Evolutionary conservation across 1,284 basidiomycete species (phyloP), one percentile per base, ranked within the genome.

Genomic region (Leccinum subrobustum): DNA sequence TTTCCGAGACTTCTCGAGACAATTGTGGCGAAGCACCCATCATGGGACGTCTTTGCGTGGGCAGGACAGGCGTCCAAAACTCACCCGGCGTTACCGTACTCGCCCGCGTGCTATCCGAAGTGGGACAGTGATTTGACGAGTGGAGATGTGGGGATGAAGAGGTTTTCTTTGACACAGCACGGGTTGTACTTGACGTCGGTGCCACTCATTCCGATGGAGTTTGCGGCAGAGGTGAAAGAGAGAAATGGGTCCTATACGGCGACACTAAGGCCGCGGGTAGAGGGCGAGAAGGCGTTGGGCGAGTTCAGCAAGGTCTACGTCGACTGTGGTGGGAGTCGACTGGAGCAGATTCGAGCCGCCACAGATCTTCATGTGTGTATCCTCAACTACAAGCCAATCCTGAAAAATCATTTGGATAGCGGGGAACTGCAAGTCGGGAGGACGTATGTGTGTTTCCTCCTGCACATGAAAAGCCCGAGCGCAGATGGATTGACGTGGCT

Each of bases 361-460:
- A 50, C 20, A 0, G 67, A 70, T 37, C 59, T 72, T 9, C 67
- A 61, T 14, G 56, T 39, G 4, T 71, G 70, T 27, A 61, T 72
- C 35, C 69, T 70, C 57, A 70, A 71, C 52, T 72, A 69, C 53
- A 56, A 54, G 20, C 58, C 57, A 7, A 54, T 18, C 4, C 31
- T 5, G 14, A 5, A 5, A 1, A 35, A 52, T 3, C 18, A 39
- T 9, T 3, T 2, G 2, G 68, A 50, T 7, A n/a, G 42, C 3
- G 68, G 68, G 35, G 44, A 51, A 14, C 50, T 70, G n/a, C 60
- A 61, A 2, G 61, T 60, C 3, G 63, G 68, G 31, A 57, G 31
- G 54, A 56, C 58, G 5, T 72, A 70, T 18, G 35, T 71, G 8
- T 70, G 68, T 53, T 71, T 69, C 35, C 65, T 69, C 4, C 63